Conservation (phyloP, 1,139 yeast genomes). For the Candida pseudoviswanathii region DNA sequence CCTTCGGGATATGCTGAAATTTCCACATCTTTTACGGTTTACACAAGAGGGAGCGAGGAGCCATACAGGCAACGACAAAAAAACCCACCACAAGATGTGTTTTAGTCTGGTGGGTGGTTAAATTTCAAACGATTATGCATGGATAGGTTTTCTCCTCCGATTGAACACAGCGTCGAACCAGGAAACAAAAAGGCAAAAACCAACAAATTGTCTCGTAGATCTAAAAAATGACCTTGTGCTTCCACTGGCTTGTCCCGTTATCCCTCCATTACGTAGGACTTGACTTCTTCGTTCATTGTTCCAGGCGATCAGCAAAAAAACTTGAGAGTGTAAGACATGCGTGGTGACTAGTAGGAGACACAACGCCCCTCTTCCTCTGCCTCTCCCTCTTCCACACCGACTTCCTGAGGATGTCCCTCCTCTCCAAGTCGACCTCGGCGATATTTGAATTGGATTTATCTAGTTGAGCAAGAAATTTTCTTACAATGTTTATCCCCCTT, state of each 20-base stretch:
- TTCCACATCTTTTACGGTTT: neutral
- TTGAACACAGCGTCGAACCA: neutral
- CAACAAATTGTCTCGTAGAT: neutral
- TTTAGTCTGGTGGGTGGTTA: neutral
- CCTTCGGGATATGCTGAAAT: neutral
- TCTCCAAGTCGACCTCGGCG: too few species aligned
- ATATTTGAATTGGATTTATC: too few species aligned
- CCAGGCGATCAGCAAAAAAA: neutral
- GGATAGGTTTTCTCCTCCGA: neutral
- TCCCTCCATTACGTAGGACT: neutral
- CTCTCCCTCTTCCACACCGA: neutral
- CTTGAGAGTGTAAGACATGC: neutral
- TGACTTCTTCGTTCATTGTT: neutral
- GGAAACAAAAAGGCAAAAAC: neutral
- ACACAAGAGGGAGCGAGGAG: neutral
- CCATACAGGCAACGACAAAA: too few species aligned
- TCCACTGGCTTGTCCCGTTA: neutral
- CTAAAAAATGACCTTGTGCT: neutral
- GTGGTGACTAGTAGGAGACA: neutral
- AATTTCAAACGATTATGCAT: constrained; percentile 2
- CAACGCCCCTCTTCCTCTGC: neutral
- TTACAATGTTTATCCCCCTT: too few species aligned
- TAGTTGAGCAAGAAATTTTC: too few species aligned
- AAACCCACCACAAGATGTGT: neutral
- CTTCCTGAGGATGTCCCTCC: too few species aligned